Base-by-base conservation (phyloP, 2,329 filamentous ascomycete genomes). In the Orbilia blumenaviensis region DNA sequence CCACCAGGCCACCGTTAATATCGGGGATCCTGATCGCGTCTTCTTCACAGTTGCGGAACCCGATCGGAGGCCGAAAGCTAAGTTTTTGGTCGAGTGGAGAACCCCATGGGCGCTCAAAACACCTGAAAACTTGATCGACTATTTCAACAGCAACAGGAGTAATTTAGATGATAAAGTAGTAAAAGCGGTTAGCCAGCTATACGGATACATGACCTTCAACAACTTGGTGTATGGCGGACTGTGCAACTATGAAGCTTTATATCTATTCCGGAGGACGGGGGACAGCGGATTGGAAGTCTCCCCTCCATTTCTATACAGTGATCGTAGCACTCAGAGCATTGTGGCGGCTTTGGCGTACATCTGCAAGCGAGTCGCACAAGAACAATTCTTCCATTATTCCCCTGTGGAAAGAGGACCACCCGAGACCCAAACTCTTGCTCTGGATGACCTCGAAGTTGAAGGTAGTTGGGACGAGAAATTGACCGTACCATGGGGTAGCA, bases 201-300 rank as follows among this genome's bases (percentile, higher is more conserved):
- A 67, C 18, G 36, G 63, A 10, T 67, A 67, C 16, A 67, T 67
- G 63, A 46, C 34, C n/a, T 67, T 67, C 25, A 67, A 67, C 10
- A 67, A 67, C 27, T 8, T 67, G n/a, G 21, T 46, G 23, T 58
- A 46, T 27, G 50, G 63, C 1, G 23, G 9, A 1, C 27, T 67
- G 2, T 67, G 34, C 50, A 67, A 54, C 12, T 67, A 67, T n/a
- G 27, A 56, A 18, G 21, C n/a, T 7, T 14, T 44, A 16, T 67
- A 38, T 36, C 18, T 67, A 21, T 67, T 67, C 36, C 63, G 38
- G 21, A 32, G 63, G 25, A 29, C 32, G 10, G 50, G 34, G 2
- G 38, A 46, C 25, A 21, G 1, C 14, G 38, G 38, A 7, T 36
- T 67, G 25, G 6, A 36, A 3, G 50, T 60, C 10, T 67, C 63